Evolutionary conservation across 1,284 basidiomycete species (phyloP).

Genomic region (Puccinia novopanici): DNA sequence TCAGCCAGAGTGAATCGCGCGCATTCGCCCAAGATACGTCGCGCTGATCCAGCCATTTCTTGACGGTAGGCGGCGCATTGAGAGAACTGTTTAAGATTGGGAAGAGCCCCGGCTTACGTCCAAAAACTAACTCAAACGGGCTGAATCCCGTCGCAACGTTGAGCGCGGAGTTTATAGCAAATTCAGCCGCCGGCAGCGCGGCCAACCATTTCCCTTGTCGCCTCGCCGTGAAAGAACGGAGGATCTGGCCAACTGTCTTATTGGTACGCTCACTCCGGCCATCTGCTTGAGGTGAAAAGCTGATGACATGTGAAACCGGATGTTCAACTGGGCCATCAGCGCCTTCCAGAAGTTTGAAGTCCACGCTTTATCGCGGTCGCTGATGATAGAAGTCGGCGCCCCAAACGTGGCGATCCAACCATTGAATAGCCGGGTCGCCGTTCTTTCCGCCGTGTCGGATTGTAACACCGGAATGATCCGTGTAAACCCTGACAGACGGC

Average conservation of each 20-base stretch:
- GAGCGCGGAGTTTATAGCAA: slow-evolving; percentile 51
- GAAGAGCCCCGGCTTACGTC: slow-evolving; percentile 44
- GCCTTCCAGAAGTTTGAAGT: slow-evolving; percentile 55
- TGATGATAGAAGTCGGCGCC: slow-evolving; percentile 53
- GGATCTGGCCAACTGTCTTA: slow-evolving; percentile 58
- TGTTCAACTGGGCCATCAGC: slow-evolving; percentile 12
- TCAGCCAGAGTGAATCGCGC: neutral
- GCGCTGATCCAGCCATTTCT: neutral
- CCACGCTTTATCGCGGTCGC: slow-evolving; percentile 56
- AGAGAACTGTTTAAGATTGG: slow-evolving; percentile 48
- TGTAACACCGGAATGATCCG: neutral
- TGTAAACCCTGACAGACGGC: neutral
- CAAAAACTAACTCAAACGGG: slow-evolving; percentile 52
- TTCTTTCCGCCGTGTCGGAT: neutral
- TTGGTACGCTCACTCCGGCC: slow-evolving; percentile 52
- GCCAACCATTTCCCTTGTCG: slow-evolving; percentile 54
- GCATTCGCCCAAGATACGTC: neutral
- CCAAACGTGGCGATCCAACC: slow-evolving; percentile 51
- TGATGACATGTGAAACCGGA: neutral
- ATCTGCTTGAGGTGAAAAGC: slow-evolving; percentile 54
- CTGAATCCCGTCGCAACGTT: slow-evolving; percentile 52
- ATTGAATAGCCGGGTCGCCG: neutral
- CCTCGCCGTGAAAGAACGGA: slow-evolving; percentile 52
- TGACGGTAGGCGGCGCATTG: neutral
- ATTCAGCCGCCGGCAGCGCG: slow-evolving; percentile 42